A percentile compares a stretch with the other conserved stretches of the same genome.
Evolutionary conservation across 768 basidiomycete species (phyloP).

Genomic region (Suillus variegatus): DNA sequence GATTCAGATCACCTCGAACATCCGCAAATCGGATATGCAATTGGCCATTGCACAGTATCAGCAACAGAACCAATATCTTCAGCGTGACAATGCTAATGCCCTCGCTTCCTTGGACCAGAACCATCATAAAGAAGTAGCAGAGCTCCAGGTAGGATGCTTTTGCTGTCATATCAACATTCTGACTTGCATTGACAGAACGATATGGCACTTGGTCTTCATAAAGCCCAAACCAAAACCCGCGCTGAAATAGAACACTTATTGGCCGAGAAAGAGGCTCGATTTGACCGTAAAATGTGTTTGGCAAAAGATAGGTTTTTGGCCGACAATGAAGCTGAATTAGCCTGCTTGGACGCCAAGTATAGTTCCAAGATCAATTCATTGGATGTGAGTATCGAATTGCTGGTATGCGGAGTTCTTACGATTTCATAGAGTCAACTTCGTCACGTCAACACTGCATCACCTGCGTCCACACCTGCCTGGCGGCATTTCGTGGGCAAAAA

Average conservation of each 20-base stretch:
- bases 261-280: neutral
- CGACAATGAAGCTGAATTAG: neutral
- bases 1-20: neutral
- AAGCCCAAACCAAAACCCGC: neutral
- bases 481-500: neutral
- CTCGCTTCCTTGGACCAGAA: neutral
- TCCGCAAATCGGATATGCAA: neutral
- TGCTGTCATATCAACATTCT: neutral
- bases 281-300: neutral
- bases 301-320: neutral
- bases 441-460: neutral
- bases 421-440: neutral
- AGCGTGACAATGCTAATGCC: neutral
- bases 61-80: neutral
- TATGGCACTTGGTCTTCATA: neutral
- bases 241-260: neutral
- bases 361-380: neutral
- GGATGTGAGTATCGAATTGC: neutral
- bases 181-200: neutral
- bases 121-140: neutral
- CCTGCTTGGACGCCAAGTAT: neutral
- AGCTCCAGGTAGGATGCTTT: neutral
- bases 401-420: neutral
- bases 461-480: neutral
- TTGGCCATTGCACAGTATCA: neutral